Base-by-base conservation (phyloP, 2,329 filamentous ascomycete genomes). In the Cercospora nicotianae region DNA sequence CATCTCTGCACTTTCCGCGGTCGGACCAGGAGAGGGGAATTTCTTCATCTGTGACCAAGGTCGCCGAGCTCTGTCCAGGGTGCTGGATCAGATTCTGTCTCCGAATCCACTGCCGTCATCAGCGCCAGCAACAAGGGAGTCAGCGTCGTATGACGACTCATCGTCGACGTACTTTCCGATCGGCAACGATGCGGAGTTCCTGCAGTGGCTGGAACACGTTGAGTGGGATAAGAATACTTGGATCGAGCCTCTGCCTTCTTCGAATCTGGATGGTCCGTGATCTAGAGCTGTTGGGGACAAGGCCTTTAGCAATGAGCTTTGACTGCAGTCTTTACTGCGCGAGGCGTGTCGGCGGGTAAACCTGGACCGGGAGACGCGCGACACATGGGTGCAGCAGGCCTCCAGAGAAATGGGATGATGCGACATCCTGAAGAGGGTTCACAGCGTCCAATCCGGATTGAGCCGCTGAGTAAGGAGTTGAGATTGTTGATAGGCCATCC, bases 171-270 rank as follows among this genome's bases (percentile, higher is more conserved):
- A 77, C 6, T 78, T 79, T 39, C 75, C 79, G 4, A 75, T 76
- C 13, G 78, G 74, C 1, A 81, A 79, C 66, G 81, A 82, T 69
- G 78, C 76, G 6, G 81, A 82, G 39, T 82, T 83, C 66, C 74
- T 82, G 73, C 73, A 77, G 12, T 83, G 81, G 81, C 75, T 83
- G 48, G 81, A 83, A 45, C 78, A 74, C 33, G 79, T 81, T 45
- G 80, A 81, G 33, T 67, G 65, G 65, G 65, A 67, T 16, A 67
- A 67, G 53, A 67, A 60, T 33, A 63, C 30, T 30, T 67, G 65
- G 65, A 60, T 64, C n/a, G 65, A 67, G 31, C 60, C 59, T 33
- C 51, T 62, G 33, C 23, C 65, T 16, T 16, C 51, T 7, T 18
- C 65, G 36, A 33, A 64, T 5, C 30, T 51, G 31, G 48, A 39